A percentile compares a stretch with the other conserved stretches of the same genome.
Evolutionary conservation across 192 early-diverging fungal species (phyloP).

Genomic region (Backusella tuberculispora): DNA sequence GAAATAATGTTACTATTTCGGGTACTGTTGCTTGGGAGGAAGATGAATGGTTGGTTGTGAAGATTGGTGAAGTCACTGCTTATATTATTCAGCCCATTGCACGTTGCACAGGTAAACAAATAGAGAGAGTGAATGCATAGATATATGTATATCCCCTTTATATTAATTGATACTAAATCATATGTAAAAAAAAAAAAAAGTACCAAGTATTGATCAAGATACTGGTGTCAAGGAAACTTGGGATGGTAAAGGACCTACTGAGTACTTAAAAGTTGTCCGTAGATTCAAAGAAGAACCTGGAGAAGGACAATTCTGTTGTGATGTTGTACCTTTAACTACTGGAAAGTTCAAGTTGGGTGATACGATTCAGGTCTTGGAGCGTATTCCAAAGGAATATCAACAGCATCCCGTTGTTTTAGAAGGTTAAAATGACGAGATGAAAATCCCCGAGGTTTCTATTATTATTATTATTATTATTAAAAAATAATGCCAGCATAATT

Average conservation of each 20-base stretch:
- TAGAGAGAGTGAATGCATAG: not conserved
- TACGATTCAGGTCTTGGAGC: constrained; percentile 37
- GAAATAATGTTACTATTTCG: constrained; percentile 37
- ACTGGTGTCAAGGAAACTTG: constrained; percentile 37
- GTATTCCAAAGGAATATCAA: constrained; percentile 32
- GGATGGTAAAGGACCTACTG: constrained; percentile 19
- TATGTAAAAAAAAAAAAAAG: not conserved
- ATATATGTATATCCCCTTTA: not conserved
- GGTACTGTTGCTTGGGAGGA: constrained; percentile 42
- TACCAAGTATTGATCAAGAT: constrained; percentile 44
- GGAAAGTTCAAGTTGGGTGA: constrained; percentile 41
- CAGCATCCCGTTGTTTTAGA: not conserved
- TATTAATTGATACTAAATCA: not conserved
- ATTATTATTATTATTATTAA: not conserved
- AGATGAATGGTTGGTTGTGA: constrained; percentile 44
- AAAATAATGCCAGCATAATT: too few species aligned
- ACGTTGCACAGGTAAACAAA: constrained; percentile 29
- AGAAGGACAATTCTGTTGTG: constrained; percentile 33
- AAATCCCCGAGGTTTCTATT: not conserved
- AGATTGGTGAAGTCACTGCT: constrained; percentile 36
- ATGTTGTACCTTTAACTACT: constrained; percentile 33
- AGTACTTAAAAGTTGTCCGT: constrained; percentile 20
- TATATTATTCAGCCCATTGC: constrained; percentile 37
- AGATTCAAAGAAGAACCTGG: constrained; percentile 27
- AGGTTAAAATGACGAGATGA: not conserved